phyloP scores from a whole-genome alignment of 2,329 filamentous ascomycete species.

The Calonectria fujianensis region DNA sequence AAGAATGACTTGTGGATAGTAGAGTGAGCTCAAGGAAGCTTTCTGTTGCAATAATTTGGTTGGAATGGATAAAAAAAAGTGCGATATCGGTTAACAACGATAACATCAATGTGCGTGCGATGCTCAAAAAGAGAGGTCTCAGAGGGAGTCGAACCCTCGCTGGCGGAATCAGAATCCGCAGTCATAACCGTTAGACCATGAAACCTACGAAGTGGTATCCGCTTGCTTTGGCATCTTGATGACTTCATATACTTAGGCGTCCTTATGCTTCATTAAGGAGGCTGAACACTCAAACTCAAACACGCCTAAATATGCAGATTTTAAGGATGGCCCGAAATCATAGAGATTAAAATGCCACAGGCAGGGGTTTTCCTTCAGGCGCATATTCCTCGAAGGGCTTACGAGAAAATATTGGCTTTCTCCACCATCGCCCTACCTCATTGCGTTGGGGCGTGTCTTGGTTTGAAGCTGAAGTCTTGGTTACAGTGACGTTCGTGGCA shows the following conservation, averaged over 20 bases:
- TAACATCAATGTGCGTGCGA: neutral
- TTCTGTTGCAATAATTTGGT: neutral
- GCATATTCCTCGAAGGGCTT: neutral
- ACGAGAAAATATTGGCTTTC: neutral
- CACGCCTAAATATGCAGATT: neutral
- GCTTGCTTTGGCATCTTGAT: constrained; percentile 29
- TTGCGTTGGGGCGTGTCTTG: neutral
- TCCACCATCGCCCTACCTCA: neutral
- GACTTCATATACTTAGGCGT: neutral
- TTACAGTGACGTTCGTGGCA: constrained; percentile 6
- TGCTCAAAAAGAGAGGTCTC: constrained; percentile 46
- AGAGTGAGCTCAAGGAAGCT: neutral
- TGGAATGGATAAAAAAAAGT: neutral
- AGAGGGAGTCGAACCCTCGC: constrained; percentile 55
- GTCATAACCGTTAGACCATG: constrained; percentile 53
- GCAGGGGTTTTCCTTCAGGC: neutral
- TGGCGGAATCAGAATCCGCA: constrained; percentile 56
- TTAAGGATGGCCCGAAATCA: neutral
- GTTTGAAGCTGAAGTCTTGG: neutral
- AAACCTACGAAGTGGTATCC: constrained; percentile 38
- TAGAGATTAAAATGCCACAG: neutral
- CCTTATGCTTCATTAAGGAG: neutral
- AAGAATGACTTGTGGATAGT: neutral
- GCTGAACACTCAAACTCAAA: neutral
- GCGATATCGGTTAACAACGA: neutral